Conservation (phyloP, 2,329 filamentous ascomycete genomes). For the Penicillium sp. region DNA sequence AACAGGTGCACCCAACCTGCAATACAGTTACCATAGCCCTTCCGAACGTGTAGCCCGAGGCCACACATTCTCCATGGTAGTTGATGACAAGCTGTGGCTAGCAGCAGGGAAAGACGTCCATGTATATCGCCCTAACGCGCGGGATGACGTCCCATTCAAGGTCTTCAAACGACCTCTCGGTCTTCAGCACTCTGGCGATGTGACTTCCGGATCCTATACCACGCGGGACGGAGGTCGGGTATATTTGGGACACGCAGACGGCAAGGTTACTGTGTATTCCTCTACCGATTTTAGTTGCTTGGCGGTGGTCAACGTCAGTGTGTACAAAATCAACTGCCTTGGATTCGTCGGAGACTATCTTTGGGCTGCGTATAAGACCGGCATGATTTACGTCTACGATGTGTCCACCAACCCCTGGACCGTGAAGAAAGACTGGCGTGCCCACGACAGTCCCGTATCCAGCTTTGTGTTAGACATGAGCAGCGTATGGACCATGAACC, state of each 20-base stretch:
- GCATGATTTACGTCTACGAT: conserved; percentile 92
- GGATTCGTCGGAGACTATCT: conserved; percentile 76
- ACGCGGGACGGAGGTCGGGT: conserved; percentile 73
- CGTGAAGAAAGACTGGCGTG: conserved; percentile 91
- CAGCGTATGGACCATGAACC: conserved; percentile 80
- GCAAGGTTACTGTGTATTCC: conserved; percentile 93
- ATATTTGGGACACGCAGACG: conserved; percentile 89
- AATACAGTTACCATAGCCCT: conserved; percentile 67
- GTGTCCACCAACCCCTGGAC: conserved; percentile 78
- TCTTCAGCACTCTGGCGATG: conserved; percentile 74
- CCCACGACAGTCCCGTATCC: conserved; percentile 79
- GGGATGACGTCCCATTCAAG: conserved; percentile 70
- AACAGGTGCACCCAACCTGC: conserved; percentile 70
- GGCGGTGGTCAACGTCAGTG: conserved; percentile 79
- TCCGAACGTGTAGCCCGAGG: conserved; percentile 72
- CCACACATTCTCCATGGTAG: conserved; percentile 84
- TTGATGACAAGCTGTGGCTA: conserved; percentile 84
- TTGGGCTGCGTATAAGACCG: conserved; percentile 94
- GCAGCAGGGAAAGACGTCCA: conserved; percentile 84
- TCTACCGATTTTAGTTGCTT: conserved; percentile 72
- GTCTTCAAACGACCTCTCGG: conserved; percentile 69
- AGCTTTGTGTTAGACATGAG: conserved; percentile 75
- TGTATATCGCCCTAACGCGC: conserved; percentile 72
- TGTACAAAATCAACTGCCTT: conserved; percentile 92
- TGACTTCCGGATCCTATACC: conserved; percentile 78